These are phyloP conservation scores for Zelopaecilomyces penicillatus DNA, from an alignment of 2,329 filamentous ascomycete genomes.

Conservation along the genomic window DNA sequence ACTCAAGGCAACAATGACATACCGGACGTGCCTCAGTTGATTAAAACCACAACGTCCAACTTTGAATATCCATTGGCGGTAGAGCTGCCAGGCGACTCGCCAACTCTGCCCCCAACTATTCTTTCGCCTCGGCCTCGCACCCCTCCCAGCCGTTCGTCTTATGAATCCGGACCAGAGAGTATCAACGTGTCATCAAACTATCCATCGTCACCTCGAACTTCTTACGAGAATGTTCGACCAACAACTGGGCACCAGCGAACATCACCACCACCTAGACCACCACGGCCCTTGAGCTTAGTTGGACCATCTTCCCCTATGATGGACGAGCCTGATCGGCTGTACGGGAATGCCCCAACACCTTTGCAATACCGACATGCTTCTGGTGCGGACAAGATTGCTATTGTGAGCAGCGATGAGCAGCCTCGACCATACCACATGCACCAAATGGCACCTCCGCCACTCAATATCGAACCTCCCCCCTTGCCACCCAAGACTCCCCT, in stretches of 20 bases:
- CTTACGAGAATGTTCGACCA: conserved; percentile 36
- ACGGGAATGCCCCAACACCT: conserved; percentile 49
- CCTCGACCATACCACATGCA: conserved; percentile 32
- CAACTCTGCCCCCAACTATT: conserved; percentile 17
- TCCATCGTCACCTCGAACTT: conserved; percentile 41
- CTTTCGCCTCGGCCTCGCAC: conserved; percentile 29
- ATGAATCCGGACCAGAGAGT: conserved; percentile 47
- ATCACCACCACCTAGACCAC: conserved; percentile 20
- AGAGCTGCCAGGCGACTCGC: conserved; percentile 50
- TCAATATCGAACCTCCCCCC: conserved; percentile 53
- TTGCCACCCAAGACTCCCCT: conserved; percentile 72
- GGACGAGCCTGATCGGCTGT: conserved; percentile 45
- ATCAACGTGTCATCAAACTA: conserved; percentile 31
- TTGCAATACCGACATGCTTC: conserved; percentile 48
- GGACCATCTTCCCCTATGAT: conserved; percentile 19
- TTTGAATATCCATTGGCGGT: conserved; percentile 41
- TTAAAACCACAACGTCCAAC: conserved; percentile 33
- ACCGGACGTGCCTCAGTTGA: conserved; percentile 30
- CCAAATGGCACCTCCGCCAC: conserved; percentile 19
- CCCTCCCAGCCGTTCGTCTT: conserved; percentile 41
- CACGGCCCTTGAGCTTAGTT: conserved; percentile 22
- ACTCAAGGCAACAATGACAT: conserved; percentile 17
- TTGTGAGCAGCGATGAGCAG: conserved; percentile 51
- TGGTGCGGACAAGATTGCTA: conserved; percentile 61
- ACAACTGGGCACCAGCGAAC: conserved; percentile 21